A percentile compares a stretch with the other conserved stretches of the same genome.
These are phyloP conservation scores for Lobulomyces angularis DNA, from an alignment of 192 early-diverging fungal species.

Conservation along the genomic window DNA sequence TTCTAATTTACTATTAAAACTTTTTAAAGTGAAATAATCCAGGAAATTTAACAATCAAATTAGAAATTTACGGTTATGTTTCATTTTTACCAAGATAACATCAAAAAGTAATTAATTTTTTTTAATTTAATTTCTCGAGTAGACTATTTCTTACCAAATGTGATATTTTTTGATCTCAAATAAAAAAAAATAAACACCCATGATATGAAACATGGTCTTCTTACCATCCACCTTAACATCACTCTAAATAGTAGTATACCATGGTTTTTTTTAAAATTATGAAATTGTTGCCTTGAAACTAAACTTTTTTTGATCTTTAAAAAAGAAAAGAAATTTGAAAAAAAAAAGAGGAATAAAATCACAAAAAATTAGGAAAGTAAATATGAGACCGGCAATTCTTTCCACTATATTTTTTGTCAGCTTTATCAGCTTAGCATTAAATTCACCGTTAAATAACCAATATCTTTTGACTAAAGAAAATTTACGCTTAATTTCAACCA, in stretches of 20 bases:
- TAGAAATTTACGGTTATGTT: no score
- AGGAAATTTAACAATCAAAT: no score
- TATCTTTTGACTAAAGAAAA: no score
- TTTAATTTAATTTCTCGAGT: no score
- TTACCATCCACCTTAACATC: constrained; percentile 12
- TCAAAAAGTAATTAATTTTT: no score
- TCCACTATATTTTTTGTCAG: constrained; percentile 10
- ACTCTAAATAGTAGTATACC: constrained; percentile 10
- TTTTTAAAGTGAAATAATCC: no score
- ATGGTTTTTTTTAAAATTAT: constrained; percentile 7
- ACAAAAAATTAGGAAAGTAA: constrained; percentile 5
- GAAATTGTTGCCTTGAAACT: no score
- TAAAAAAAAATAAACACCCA: neutral
- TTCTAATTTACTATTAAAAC: no score
- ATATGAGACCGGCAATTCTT: constrained; percentile 13
- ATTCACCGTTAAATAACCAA: no score
- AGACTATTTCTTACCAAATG: constrained; percentile 57
- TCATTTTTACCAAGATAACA: no score
- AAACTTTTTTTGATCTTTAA: constrained; percentile 24
- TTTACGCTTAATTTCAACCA: constrained; percentile 6
- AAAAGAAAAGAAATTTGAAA: constrained; percentile 19
- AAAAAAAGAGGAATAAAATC: constrained; percentile 18
- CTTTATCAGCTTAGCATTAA: constrained; percentile 15
- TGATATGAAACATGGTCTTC: constrained; percentile 16
- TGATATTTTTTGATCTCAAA: constrained; percentile 1